Evolutionary conservation across 495 filamentous ascomycete genomes (phyloP), one percentile per base, ranked within the genome.

Genomic region (Penicillium chermesinum): DNA sequence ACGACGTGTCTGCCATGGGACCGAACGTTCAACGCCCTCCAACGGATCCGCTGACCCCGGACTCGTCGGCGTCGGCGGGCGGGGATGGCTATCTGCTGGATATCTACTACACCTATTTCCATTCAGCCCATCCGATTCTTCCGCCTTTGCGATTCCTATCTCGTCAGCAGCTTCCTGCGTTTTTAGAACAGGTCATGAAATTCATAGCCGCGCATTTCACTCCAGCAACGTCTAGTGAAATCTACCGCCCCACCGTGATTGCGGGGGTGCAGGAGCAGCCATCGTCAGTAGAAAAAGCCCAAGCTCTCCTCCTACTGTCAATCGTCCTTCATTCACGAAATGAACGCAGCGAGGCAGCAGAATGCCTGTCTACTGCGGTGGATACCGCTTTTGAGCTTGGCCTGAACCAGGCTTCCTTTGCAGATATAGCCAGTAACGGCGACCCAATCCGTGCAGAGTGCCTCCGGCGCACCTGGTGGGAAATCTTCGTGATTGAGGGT

Each of bases 381-480:
- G 76, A 85, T 34, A 54, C 87, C 41, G 87, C 88, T 12, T 72
- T 91, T 16, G 82, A 89, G 44, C 71, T 93, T 18, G 84, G 86
- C 1, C 74, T 96, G 69, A 81, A 95, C 64, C 80, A 77, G 48
- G 66, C 62, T 44, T 58, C 59, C 8, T 86, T 74, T 52, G 72
- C 77, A 3, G 51, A 59, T 2, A 50, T 62, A 2, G 66, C 79
- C 55, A 67, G 74, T 30, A 58, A 65, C 21, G 64, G 66, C 7
- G 74, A 83, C 44, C 71, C 72, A 0, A 69, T 87, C 7, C 62
- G 85, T 5, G 83, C 80, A 30, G 90, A 96, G 59, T 85, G 84
- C 58, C 82, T 87, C 76, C 76, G 89, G 19, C 77, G 90, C 34
- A 95, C 89, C 13, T 95, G 88, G 89, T 96, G 89, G 89, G 88